Evolutionary conservation across 2,329 filamentous ascomycete species (phyloP).

Genomic region (Scolecobasidium constrictum): DNA sequence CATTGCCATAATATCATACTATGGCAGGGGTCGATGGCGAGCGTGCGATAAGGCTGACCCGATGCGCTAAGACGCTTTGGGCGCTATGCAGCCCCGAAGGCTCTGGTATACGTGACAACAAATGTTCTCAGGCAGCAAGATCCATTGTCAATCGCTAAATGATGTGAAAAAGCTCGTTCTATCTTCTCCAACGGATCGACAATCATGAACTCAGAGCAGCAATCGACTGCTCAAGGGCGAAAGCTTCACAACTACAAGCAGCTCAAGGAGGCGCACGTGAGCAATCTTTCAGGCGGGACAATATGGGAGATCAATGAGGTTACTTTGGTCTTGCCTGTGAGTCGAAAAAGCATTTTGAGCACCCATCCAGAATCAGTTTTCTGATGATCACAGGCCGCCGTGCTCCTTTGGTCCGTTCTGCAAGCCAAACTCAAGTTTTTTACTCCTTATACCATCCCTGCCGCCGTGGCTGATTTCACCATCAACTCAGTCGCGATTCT

Average conservation of each 20-base stretch:
- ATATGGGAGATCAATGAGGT: constrained; percentile 81
- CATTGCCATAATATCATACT: no score
- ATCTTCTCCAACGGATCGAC: no score
- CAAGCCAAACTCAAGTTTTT: constrained; percentile 81
- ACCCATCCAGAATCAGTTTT: constrained; percentile 15
- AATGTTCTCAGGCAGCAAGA: no score
- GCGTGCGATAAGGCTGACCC: no score
- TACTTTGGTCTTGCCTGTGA: constrained; percentile 73
- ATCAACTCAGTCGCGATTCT: constrained; percentile 76
- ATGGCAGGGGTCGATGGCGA: no score
- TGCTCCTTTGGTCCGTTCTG: constrained; percentile 79
- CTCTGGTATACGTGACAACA: no score
- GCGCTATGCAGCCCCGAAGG: no score
- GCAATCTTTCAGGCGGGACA: constrained; percentile 72
- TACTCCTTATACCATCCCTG: constrained; percentile 56
- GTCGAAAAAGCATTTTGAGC: constrained; percentile 19
- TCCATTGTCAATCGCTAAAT: no score
- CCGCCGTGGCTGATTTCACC: constrained; percentile 69
- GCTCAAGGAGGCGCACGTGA: constrained; percentile 91
- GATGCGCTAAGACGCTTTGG: no score
- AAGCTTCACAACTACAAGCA: constrained; percentile 60
- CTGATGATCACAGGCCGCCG: constrained; percentile 50
- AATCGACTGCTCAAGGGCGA: not conserved
- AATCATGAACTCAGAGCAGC: not conserved
- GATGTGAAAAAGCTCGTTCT: no score